These are phyloP conservation scores for Nicotiana benthamiana DNA, from an alignment of 257 asterid species.

Conservation along the genomic window DNA sequence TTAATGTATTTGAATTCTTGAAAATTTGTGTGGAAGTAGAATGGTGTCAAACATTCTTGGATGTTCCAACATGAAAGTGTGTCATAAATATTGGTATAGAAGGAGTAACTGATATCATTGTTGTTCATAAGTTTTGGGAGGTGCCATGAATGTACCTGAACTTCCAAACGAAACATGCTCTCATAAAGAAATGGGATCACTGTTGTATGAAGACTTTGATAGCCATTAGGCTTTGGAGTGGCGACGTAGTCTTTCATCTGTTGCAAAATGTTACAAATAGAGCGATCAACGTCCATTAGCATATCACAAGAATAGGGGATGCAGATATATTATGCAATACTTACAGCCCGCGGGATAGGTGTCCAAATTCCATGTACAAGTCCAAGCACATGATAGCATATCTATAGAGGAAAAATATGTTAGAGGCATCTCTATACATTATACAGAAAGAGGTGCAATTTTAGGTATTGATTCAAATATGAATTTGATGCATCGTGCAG, in stretches of 20 bases:
- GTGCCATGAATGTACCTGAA: conserved; percentile 50
- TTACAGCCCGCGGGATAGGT: conserved; percentile 89
- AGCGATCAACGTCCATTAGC: conserved; percentile 1
- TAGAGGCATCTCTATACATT: conserved; percentile 9
- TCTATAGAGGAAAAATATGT: conserved; percentile 34
- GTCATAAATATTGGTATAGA: not conserved
- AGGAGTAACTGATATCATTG: not conserved
- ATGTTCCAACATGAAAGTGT: not conserved
- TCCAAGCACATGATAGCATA: conserved; percentile 94
- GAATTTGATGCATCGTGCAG: not conserved
- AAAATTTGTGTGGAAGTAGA: not conserved
- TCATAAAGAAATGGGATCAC: conserved; percentile 91
- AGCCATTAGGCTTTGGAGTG: conserved; percentile 84
- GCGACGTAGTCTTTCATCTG: conserved; percentile 96
- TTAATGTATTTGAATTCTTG: not conserved
- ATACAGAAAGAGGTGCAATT: not conserved
- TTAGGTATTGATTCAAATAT: not conserved
- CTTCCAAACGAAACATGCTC: conserved; percentile 90
- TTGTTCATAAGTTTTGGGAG: not conserved
- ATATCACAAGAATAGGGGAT: not conserved
- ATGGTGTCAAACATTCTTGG: not conserved
- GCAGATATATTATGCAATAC: conserved; percentile 15
- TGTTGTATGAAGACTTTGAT: conserved; percentile 92
- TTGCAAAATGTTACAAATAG: conserved; percentile 15
- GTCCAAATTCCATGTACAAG: conserved; percentile 92